Conservation (phyloP, 768 basidiomycete species). For the Xerocomellus amylosporus region DNA sequence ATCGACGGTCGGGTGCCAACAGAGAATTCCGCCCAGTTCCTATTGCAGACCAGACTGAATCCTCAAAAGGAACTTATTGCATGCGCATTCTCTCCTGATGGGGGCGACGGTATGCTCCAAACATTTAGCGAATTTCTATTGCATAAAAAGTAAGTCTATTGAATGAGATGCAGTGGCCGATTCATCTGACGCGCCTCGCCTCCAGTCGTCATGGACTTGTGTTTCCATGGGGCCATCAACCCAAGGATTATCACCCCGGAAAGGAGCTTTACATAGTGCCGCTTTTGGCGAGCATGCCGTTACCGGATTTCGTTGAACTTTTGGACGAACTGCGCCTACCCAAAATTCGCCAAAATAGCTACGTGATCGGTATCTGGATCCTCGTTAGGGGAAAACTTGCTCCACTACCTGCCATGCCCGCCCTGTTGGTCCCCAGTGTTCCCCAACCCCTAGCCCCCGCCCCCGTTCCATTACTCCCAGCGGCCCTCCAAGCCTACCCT, state of each 20-base stretch:
- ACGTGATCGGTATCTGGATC: constrained; percentile 83
- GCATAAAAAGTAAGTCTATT: constrained; percentile 60
- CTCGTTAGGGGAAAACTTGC: constrained; percentile 75
- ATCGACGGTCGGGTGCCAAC: constrained; percentile 85
- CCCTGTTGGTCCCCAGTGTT: constrained; percentile 6
- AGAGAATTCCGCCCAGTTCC: constrained; percentile 71
- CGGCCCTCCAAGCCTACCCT: constrained; percentile 31
- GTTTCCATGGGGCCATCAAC: constrained; percentile 79
- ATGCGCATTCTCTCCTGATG: constrained; percentile 64
- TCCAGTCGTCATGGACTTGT: constrained; percentile 80
- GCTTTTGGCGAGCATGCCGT: constrained; percentile 55
- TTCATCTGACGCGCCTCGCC: constrained; percentile 9
- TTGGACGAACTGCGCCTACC: constrained; percentile 74
- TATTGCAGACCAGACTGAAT: constrained; percentile 76
- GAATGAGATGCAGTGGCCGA: constrained; percentile 6
- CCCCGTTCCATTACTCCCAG: constrained; percentile 19
- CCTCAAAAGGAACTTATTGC: constrained; percentile 75
- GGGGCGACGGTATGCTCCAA: constrained; percentile 49
- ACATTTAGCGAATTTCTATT: constrained; percentile 65
- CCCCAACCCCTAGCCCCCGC: constrained; percentile 14
- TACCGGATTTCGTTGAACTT: constrained; percentile 85
- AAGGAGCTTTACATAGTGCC: constrained; percentile 88
- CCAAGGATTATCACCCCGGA: constrained; percentile 72
- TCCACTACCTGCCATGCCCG: constrained; percentile 36
- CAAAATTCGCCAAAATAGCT: constrained; percentile 56